These are phyloP conservation scores for Cladosporium sp. DNA, from an alignment of 2,329 filamentous ascomycete species.

Conservation along the genomic window DNA sequence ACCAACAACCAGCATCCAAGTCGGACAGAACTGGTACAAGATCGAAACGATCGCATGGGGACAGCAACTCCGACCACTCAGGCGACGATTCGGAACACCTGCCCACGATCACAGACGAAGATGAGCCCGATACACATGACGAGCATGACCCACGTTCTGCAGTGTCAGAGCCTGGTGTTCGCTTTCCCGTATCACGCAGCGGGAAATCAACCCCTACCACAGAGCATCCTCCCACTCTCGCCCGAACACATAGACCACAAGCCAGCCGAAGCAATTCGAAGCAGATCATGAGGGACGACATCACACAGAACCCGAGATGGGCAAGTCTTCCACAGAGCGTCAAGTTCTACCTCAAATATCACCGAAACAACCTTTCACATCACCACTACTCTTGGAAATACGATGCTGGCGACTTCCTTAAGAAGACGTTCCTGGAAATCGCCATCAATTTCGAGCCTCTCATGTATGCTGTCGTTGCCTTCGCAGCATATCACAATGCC, in stretches of 20 bases:
- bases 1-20: constrained; percentile 54
- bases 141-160: constrained; percentile 23
- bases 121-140: constrained; percentile 40
- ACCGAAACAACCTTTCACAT: constrained; percentile 69
- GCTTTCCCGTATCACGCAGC: constrained; percentile 28
- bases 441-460: constrained; percentile 76
- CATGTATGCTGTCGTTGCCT: constrained; percentile 81
- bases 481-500: constrained; percentile 81
- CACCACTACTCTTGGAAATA: constrained; percentile 78
- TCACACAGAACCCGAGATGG: constrained; percentile 26
- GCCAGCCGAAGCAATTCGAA: constrained; percentile 19
- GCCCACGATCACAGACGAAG: constrained; percentile 42
- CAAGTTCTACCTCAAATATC: constrained; percentile 75
- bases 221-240: constrained; percentile 42
- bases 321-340: constrained; percentile 54
- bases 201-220: constrained; percentile 50
- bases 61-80: constrained; percentile 48
- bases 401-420: constrained; percentile 70
- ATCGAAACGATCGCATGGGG: constrained; percentile 40
- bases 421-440: constrained; percentile 63
- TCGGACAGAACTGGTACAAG: constrained; percentile 45
- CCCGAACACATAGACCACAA: constrained; percentile 15
- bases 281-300: constrained; percentile 20
- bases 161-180: constrained; percentile 16
- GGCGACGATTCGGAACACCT: constrained; percentile 47